Base-by-base conservation (phyloP, 192 early-diverging fungal species). In the Nowakowskiella sp. region DNA sequence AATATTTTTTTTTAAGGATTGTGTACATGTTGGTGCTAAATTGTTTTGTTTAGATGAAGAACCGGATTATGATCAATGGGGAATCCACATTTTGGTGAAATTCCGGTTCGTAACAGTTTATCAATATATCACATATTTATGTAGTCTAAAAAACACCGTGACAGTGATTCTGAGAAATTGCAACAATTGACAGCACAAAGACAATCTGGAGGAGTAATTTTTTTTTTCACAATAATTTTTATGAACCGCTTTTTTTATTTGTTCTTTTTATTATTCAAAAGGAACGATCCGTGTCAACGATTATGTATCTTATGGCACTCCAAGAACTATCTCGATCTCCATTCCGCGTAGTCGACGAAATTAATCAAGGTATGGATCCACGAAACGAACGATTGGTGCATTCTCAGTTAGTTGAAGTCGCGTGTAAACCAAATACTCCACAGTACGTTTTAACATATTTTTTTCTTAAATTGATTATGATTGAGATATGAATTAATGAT, bases 281-380 rank as follows among this genome's bases (percentile, higher is more conserved):
- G 80, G 95, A 99, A 58, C 82, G 94, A 6, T 83, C 92, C 0
- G 95, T 99, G 21, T 88, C 90, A 2, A 99, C 96, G 0, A 96
- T 97, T 44, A 68, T 94, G 55, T 99, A 97, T 58, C 65, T 99
- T 48, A 91, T 94, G 82, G 74, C 96, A 10, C 77, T 99, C 47
- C 96, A 99, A 77, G 61, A 69, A 8, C 66, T 96, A 30, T 86
- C 92, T 3, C 77, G 73, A 44, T 78, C 90, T 6, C 94, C 96
- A 13, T 99, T 99, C 83, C 85, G 96, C 46, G 89, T 97, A 0
- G 96, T 99, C 8, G 96, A 99, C 73, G 96, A 99, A 68, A 99
- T 99, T 53, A 99, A 99, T 63, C 96, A 99, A 63, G 96, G 96
- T 44, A 97, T 99, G 96, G 96, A 99, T 67, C 87, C 89, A 27